A percentile compares a stretch with the other conserved stretches of the same genome.
Evolutionary conservation across 1,284 basidiomycete species (phyloP).

Genomic region (Tilletia indica): DNA sequence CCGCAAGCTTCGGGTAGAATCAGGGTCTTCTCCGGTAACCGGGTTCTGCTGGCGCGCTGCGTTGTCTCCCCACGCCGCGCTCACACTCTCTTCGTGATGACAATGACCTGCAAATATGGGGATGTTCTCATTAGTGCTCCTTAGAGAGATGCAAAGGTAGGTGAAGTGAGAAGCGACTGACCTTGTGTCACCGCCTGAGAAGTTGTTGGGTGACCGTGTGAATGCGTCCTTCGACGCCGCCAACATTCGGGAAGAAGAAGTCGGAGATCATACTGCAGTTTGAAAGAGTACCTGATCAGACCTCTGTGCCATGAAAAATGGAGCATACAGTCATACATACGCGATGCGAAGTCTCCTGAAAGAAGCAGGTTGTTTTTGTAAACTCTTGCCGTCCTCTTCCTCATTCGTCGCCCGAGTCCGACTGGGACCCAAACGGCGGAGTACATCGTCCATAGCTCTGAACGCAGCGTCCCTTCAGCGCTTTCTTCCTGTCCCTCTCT

Average conservation of each 20-base stretch:
- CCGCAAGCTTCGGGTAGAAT: too few relatives aligned
- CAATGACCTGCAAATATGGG: slow-evolving; percentile 69
- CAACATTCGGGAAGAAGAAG: slow-evolving; percentile 92
- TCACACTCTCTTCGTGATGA: slow-evolving; percentile 66
- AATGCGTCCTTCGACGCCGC: slow-evolving; percentile 95
- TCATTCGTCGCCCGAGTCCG: too few relatives aligned
- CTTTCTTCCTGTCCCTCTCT: too few relatives aligned
- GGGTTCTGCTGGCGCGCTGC: neutral
- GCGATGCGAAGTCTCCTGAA: neutral
- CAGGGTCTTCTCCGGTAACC: slow-evolving; percentile 31
- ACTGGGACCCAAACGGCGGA: too few relatives aligned
- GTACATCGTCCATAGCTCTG: too few relatives aligned
- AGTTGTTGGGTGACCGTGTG: slow-evolving; percentile 67
- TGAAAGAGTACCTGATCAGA: too few relatives aligned
- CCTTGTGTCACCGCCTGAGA: slow-evolving; percentile 77
- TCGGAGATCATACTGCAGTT: slow-evolving; percentile 81
- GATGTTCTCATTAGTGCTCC: neutral
- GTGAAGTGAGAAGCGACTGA: slow-evolving; percentile 57
- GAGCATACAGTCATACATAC: neutral
- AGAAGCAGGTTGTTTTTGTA: too few relatives aligned
- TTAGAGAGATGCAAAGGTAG: neutral
- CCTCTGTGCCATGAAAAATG: too few relatives aligned
- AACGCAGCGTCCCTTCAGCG: too few relatives aligned
- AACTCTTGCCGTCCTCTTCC: too few relatives aligned
- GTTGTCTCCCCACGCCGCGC: neutral